Conservation (phyloP, 2,329 filamentous ascomycete species). For the Talaromyces sp. region DNA sequence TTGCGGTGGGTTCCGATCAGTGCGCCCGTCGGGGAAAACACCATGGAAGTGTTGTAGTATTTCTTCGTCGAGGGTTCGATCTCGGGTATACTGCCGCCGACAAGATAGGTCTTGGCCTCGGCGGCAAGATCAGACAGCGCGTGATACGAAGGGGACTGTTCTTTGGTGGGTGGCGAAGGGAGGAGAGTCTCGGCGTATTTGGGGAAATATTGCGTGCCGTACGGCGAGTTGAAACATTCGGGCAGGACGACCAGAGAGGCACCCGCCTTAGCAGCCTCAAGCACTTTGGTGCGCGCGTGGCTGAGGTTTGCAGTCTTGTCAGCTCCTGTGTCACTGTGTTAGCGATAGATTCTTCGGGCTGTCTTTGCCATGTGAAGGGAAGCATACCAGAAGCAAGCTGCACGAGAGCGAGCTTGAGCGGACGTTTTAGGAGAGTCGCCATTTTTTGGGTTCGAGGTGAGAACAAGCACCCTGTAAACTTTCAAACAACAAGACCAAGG, state of each 20-base stretch:
- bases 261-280: conserved; percentile 68
- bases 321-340: conserved; percentile 43
- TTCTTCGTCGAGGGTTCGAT: conserved; percentile 58
- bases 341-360: background rate
- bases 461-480: background rate
- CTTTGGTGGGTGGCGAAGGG: conserved; percentile 64
- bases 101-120: conserved; percentile 71
- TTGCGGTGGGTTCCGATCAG: conserved; percentile 87
- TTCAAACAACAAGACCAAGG: background rate
- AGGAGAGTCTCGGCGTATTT: conserved; percentile 85
- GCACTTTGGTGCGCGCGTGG: conserved; percentile 73
- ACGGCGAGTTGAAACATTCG: conserved; percentile 98
- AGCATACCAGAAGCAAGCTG: conserved; percentile 66
- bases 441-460: conserved; percentile 23
- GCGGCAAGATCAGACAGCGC: conserved; percentile 73
- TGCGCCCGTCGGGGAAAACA: conserved; percentile 71
- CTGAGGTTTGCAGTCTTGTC: conserved; percentile 82
- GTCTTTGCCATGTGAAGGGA: background rate
- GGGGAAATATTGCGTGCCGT: conserved; percentile 86
- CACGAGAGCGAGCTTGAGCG: conserved; percentile 72
- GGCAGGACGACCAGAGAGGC: conserved; percentile 86
- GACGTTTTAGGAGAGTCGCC: conserved; percentile 62
- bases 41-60: conserved; percentile 86
- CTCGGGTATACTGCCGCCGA: conserved; percentile 92
- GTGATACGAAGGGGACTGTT: conserved; percentile 76